Conservation (phyloP, 2,329 filamentous ascomycete species). For the Exophiala viscosa region DNA sequence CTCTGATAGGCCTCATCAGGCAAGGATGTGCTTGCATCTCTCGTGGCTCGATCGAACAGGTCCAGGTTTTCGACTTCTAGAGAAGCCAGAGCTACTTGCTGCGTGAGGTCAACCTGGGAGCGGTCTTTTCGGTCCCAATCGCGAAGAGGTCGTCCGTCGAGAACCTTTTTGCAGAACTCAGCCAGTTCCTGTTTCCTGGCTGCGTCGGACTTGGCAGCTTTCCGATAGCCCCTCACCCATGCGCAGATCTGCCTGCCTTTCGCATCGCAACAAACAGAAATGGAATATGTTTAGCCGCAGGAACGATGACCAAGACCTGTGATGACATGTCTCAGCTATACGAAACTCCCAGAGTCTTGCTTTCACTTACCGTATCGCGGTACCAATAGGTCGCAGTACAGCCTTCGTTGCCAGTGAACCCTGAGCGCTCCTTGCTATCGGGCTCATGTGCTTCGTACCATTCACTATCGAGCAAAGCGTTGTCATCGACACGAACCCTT, state of each 20-base stretch:
- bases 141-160: too few species aligned
- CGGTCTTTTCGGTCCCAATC: too few species aligned
- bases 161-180: too few species aligned
- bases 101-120: too few species aligned
- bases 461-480: conserved; percentile 4
- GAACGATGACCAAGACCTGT: conserved; percentile 15
- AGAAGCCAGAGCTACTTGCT: too few species aligned
- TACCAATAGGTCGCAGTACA: conserved; percentile 28
- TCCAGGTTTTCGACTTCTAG: too few species aligned
- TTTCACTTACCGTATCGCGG: conserved; percentile 24
- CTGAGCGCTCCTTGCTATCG: conserved; percentile 15
- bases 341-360: neutral
- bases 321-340: neutral
- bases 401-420: conserved; percentile 31
- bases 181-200: too few species aligned
- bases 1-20: too few species aligned
- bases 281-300: neutral
- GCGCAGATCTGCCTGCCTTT: neutral
- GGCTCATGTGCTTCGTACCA: conserved; percentile 1
- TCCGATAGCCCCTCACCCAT: conserved; percentile 2
- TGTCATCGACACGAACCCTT: neutral
- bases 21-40: too few species aligned
- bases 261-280: conserved; percentile 5
- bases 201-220: neutral
- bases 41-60: too few species aligned